phyloP scores from a whole-genome alignment of 257 asterid genomes.

The Solanum rostratum region DNA sequence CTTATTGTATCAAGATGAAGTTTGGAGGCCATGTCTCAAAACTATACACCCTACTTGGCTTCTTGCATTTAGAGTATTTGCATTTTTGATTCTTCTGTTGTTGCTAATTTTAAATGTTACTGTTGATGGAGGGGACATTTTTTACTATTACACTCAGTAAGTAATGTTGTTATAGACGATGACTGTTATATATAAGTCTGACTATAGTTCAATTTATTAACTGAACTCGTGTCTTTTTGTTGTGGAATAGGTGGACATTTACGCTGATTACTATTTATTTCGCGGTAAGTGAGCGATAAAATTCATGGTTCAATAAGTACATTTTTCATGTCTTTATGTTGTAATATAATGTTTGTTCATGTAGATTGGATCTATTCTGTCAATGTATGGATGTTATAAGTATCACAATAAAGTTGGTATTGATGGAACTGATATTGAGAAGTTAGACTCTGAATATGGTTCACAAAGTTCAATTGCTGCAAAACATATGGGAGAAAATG shows the following conservation, averaged over 20 bases:
- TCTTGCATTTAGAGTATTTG: slow-evolving; percentile 51
- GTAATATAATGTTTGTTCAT: too few relatives aligned
- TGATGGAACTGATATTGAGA: slow-evolving; percentile 6
- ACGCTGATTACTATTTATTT: slow-evolving; percentile 66
- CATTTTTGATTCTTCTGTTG: slow-evolving; percentile 60
- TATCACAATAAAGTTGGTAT: slow-evolving; percentile 19
- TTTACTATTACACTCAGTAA: slow-evolving; percentile 91
- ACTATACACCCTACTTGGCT: slow-evolving; percentile 84
- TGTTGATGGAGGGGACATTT: slow-evolving; percentile 61
- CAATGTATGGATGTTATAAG: slow-evolving; percentile 55
- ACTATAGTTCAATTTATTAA: not conserved
- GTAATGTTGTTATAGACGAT: not conserved
- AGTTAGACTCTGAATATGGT: slow-evolving; percentile 39
- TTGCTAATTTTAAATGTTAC: slow-evolving; percentile 61
- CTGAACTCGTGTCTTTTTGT: not conserved
- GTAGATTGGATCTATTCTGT: slow-evolving; percentile 87
- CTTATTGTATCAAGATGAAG: slow-evolving; percentile 65
- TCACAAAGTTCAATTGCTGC: slow-evolving; percentile 6
- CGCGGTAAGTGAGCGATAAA: slow-evolving; percentile 42
- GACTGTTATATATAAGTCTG: not conserved
- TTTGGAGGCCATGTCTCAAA: slow-evolving; percentile 74
- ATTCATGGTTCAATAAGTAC: not conserved
- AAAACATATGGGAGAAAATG: slow-evolving; percentile 18
- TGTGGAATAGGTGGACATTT: slow-evolving; percentile 75
- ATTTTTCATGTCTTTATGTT: not conserved